Evolutionary conservation across 768 basidiomycete species (phyloP), one percentile per base, ranked within the genome.

Genomic region (Russula earlei): DNA sequence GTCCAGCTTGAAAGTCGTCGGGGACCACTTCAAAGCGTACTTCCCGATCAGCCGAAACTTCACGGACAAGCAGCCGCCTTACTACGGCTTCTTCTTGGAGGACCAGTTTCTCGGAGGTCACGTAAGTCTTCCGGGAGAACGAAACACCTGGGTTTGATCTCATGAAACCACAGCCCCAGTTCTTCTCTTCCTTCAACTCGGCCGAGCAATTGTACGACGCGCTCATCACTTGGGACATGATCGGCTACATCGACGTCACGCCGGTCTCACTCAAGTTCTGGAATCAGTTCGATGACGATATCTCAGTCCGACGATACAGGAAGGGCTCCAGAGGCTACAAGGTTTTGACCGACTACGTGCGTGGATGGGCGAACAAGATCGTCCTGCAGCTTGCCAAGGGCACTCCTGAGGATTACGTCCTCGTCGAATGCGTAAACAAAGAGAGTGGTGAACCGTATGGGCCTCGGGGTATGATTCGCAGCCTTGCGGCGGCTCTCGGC

Each of bases 131-230:
- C 3, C 29, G 11, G 15, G 27, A 7, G 9, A 25, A 11, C 19
- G 1, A 17, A n/a, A n/a, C n/a, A n/a, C n/a, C 44, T 27, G 14
- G 43, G 12, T 34, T 34, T 31, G 2, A 15, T 17, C 4, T 37
- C 20, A 31, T 22, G 24, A 14, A 44, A 33, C 44, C 5, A 50
- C 17, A 66, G 64, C 68, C 66, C 1, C 66, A 66, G 64, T 68
- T 69, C 50, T 63, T 66, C 43, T 25, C 64, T 37, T 66, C 61
- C 3, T 65, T 65, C 56, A 65, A 69, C 43, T 60, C 59, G 1
- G 67, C 67, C 5, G 67, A 67, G 27, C 69, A 66, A 59, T 60
- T 69, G 51, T 70, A 69, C 57, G 49, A 59, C 19, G 61, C 69
- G 1, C 43, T 67, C 29, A 51, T 50, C 27, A 63, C 62, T 7